phyloP scores from a whole-genome alignment of 192 early-diverging fungal genomes.

The Coemansia pectinata region DNA sequence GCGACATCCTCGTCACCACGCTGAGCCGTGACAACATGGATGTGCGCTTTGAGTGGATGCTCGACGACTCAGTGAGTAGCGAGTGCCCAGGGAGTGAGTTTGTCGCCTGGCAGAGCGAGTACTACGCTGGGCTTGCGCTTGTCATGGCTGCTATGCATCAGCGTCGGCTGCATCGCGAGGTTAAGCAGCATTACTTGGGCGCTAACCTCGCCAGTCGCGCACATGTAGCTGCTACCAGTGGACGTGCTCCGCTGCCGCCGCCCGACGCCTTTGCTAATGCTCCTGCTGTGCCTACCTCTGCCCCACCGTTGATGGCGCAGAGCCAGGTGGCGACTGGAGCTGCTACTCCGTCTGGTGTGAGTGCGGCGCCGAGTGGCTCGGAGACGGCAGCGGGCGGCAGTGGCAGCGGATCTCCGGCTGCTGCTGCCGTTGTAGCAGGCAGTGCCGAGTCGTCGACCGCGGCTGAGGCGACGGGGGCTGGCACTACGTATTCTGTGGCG shows the following conservation, averaged over 20 bases:
- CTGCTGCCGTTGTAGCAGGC: neutral
- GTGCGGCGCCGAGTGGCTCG: neutral
- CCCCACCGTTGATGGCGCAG: neutral
- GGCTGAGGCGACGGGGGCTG: neutral
- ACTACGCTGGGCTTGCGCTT: constrained; percentile 29
- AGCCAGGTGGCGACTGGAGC: neutral
- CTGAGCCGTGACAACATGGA: constrained; percentile 39
- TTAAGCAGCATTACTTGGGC: constrained; percentile 25
- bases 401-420: constrained; percentile 3
- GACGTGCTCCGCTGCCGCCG: neutral
- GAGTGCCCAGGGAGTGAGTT: neutral
- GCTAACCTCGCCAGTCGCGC: constrained; percentile 9
- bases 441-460: neutral
- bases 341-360: neutral
- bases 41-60: constrained; percentile 42
- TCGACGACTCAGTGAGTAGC: neutral
- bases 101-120: constrained; percentile 34
- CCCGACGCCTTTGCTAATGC: constrained; percentile 30
- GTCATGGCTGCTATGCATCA: constrained; percentile 37
- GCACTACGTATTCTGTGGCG: constrained; percentile 10
- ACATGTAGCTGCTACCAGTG: neutral
- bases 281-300: neutral
- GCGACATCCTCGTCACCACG: constrained; percentile 31
- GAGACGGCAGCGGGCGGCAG: neutral
- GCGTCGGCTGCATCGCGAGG: constrained; percentile 27